phyloP scores from a whole-genome alignment of 257 asterid species.

The Pogostemon cablin region DNA sequence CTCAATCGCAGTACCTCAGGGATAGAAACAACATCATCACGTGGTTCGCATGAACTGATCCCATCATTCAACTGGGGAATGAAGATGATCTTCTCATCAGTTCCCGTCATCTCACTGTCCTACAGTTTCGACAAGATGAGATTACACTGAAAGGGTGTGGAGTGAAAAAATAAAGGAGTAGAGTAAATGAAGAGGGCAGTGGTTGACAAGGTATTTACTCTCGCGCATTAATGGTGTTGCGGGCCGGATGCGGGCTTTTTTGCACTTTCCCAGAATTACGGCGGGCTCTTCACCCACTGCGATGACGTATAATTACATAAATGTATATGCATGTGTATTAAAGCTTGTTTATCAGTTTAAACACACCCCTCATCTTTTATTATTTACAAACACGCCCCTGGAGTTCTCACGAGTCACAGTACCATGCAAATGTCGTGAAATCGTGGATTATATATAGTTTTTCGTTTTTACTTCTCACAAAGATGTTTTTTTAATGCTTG shows the following conservation, averaged over 20 bases:
- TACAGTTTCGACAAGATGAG: neutral
- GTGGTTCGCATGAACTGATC: slow-evolving; percentile 17
- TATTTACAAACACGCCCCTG: neutral
- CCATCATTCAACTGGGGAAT: slow-evolving; percentile 27
- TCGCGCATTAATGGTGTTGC: slow-evolving; percentile 16
- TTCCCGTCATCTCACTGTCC: slow-evolving; percentile 1
- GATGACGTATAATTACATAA: neutral
- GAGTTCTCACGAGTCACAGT: too few species aligned
- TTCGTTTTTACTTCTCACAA: too few species aligned
- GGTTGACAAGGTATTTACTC: slow-evolving; percentile 24
- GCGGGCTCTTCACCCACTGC: slow-evolving; percentile 2
- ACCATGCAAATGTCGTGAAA: too few species aligned
- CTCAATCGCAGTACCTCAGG: slow-evolving; percentile 14
- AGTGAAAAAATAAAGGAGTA: neutral
- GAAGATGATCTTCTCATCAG: slow-evolving; percentile 24
- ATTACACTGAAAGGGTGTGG: neutral
- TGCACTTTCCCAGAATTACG: neutral
- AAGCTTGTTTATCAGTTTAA: too few species aligned
- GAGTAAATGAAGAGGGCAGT: slow-evolving; percentile 25
- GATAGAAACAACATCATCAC: slow-evolving; percentile 21
- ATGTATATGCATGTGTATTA: neutral
- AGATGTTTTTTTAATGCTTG: too few species aligned
- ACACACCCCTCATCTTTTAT: neutral
- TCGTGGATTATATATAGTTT: too few species aligned
- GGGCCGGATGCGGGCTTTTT: neutral